Base-by-base conservation (phyloP, 2,329 filamentous ascomycete genomes). In the Ophiocordyceps camponoti-leonardi region DNA sequence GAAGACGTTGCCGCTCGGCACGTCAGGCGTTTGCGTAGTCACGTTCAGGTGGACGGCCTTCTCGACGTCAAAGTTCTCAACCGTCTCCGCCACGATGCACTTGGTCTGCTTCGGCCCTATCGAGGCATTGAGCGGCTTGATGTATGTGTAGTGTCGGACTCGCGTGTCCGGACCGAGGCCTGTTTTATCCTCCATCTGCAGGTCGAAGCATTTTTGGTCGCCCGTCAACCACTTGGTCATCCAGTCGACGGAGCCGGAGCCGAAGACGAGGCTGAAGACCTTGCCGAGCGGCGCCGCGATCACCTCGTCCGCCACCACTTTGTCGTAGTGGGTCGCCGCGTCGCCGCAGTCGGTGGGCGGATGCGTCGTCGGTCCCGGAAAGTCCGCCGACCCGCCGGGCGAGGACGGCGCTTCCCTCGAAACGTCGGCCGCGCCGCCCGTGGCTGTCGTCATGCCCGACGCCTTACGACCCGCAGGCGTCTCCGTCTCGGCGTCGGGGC, bases 21-120 rank as follows among this genome's bases (percentile, higher is more conserved):
- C 92, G 59, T 98, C 93, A 0, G 92, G 92, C 14, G 83, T 98
- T 56, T 90, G 83, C 0, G 87, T 95, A 28, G 78, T 81, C 47
- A 86, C 79, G 3, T 79, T 78, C n/a, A 98, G 71, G 45, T 82
- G 84, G 47, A 94, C 77, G 2, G 84, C 77, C 59, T 88, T 94
- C 46, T 96, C 90, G 16, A 93, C 69, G 58, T 98, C 90, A 28
- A 93, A 69, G 42, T 74, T 71, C 49, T 96, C 88, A n/a, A 98
- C 58, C 5, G 73, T 83, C 62, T 94, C 87, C 1, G 78, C 83
- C 44, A 86, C 87, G 48, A 93, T 82, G 61, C 92, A 98, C 58
- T 94, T 95, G 13, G 92, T 98, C 65, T 94, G 86, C 59, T 76
- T 92, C 1, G 92, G 92, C 0, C 92, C 92, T 51, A 98, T 90